A percentile compares a stretch with the other conserved stretches of the same genome.
Conservation (phyloP, 495 filamentous ascomycete genomes). For the Polyplosphaeria fusca region DNA sequence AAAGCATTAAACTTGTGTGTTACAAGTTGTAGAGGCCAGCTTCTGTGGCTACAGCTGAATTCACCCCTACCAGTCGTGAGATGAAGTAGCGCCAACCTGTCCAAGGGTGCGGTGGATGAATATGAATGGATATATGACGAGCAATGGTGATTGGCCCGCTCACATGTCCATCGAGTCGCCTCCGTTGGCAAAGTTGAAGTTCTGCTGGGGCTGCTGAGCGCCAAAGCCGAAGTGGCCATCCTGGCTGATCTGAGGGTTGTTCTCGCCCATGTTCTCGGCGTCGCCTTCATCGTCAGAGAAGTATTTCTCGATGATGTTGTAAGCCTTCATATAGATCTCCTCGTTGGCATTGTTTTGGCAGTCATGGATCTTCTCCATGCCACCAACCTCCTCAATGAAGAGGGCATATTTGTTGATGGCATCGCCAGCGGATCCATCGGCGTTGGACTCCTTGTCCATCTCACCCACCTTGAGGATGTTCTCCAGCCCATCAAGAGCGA, state of each 20-base stretch:
- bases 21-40: no score
- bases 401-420: conserved; percentile 95
- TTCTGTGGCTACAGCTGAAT: no score
- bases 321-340: conserved; percentile 99
- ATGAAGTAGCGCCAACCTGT: no score
- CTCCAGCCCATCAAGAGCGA: conserved; percentile 96
- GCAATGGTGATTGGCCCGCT: conserved; percentile 34
- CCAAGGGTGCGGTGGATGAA: no score
- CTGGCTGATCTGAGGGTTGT: conserved; percentile 61
- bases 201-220: conserved; percentile 59
- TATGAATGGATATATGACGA: no score
- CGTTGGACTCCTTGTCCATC: conserved; percentile 78
- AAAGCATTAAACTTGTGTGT: no score
- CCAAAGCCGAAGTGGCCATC: conserved; percentile 83
- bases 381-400: conserved; percentile 97
- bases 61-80: no score
- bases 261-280: conserved; percentile 63
- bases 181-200: conserved; percentile 85
- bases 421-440: conserved; percentile 61
- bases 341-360: conserved; percentile 99
- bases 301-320: conserved; percentile 99
- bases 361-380: conserved; percentile 99
- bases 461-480: conserved; percentile 99
- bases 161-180: conserved; percentile 99
- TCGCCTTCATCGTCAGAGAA: conserved; percentile 97